These are phyloP conservation scores for Acmispon strigosus DNA, from an alignment of 306 rosid genomes.

Conservation along the genomic window DNA sequence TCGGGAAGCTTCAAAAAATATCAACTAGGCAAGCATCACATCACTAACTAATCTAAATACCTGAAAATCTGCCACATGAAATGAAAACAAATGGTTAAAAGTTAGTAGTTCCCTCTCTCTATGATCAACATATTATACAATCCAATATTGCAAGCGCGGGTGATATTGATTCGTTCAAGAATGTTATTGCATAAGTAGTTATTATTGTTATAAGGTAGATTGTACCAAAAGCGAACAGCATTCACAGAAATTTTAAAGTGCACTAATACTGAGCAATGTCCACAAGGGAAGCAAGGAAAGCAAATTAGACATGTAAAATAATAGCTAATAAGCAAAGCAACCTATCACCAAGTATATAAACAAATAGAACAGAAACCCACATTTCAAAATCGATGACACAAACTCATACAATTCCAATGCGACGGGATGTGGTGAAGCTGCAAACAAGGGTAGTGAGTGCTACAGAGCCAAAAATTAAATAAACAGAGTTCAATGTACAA, in stretches of 20 bases:
- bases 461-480: background rate
- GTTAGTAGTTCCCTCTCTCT: background rate
- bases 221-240: background rate
- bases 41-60: slow-evolving; percentile 24
- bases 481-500: background rate
- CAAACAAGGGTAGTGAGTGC: background rate
- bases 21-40: slow-evolving; percentile 9
- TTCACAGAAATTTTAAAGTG: background rate
- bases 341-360: background rate
- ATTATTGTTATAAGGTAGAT: background rate
- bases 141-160: background rate
- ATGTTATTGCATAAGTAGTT: background rate
- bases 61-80: slow-evolving; percentile 13
- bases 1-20: slow-evolving; percentile 14
- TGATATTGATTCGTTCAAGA: slow-evolving; percentile 9
- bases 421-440: background rate
- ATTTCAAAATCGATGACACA: background rate
- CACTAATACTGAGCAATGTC: background rate
- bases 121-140: background rate
- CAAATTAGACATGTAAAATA: background rate
- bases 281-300: background rate
- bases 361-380: background rate
- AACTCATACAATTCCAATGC: background rate
- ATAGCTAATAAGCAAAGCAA: background rate
- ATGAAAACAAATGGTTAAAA: background rate